phyloP scores from a whole-genome alignment of 345 rosid genomes.

The Combretum micranthum region DNA sequence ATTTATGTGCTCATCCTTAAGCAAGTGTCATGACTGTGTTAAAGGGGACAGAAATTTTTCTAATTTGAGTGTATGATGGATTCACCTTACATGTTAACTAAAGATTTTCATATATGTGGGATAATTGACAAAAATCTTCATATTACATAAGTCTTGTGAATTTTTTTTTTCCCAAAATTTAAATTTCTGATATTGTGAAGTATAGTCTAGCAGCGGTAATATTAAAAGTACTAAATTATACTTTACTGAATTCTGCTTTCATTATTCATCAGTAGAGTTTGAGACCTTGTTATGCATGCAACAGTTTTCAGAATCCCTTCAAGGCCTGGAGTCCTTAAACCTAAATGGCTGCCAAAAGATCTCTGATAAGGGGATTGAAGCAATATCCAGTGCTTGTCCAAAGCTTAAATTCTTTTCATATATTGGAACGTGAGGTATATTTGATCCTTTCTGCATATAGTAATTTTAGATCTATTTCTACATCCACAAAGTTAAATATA shows the following conservation, averaged over 20 bases:
- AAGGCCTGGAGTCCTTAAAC: slow-evolving; percentile 62
- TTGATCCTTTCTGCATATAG: background rate
- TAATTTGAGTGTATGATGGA: too few species aligned
- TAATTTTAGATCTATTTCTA: background rate
- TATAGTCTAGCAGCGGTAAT: too few species aligned
- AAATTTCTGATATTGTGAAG: too few species aligned
- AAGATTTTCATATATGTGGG: too few species aligned
- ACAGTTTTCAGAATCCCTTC: slow-evolving; percentile 51
- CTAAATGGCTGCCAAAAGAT: slow-evolving; percentile 95
- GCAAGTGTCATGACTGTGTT: too few species aligned
- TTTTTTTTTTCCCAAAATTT: too few species aligned
- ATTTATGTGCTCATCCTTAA: too few species aligned
- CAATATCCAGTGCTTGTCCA: slow-evolving; percentile 52
- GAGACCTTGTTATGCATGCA: slow-evolving; percentile 11
- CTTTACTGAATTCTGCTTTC: background rate
- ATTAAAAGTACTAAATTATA: too few species aligned
- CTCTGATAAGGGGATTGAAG: slow-evolving; percentile 75
- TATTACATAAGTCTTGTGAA: too few species aligned
- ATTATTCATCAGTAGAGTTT: background rate
- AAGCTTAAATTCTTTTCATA: slow-evolving; percentile 64
- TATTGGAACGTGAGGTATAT: slow-evolving; percentile 94
- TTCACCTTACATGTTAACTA: too few species aligned
- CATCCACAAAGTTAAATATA: slow-evolving; percentile 1
- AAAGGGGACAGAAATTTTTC: too few species aligned
- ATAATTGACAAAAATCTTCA: too few species aligned